phyloP scores from a whole-genome alignment of 2,329 filamentous ascomycete genomes.

The Pseudogymnoascus sp. region DNA sequence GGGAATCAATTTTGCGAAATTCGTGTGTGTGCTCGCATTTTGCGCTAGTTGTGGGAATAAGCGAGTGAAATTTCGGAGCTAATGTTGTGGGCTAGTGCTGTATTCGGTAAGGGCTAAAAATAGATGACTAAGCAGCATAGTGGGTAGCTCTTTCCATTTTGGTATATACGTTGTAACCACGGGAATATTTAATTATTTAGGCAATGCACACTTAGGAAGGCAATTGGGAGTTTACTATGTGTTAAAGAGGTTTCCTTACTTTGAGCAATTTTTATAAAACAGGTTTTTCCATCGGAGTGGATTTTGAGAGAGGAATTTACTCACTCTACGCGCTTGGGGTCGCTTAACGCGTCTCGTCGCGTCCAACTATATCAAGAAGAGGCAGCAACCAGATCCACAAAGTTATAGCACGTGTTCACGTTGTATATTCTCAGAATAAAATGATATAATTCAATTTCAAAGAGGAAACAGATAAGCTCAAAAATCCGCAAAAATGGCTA shows the following conservation, averaged over 20 bases:
- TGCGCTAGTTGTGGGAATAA: slow-evolving; percentile 6
- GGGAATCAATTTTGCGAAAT: slow-evolving; percentile 8
- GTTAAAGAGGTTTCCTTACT: background rate
- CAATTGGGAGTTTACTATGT: background rate
- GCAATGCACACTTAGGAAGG: background rate
- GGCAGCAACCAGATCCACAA: background rate
- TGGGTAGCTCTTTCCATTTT: background rate
- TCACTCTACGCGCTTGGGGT: background rate
- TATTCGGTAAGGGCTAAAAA: background rate
- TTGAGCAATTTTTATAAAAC: background rate
- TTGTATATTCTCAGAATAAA: background rate
- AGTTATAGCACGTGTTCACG: background rate
- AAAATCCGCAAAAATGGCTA: background rate
- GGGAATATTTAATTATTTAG: background rate
- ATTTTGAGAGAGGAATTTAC: background rate
- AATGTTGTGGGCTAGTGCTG: background rate
- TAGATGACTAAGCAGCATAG: background rate
- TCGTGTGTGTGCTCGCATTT: slow-evolving; percentile 10
- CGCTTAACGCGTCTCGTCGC: slow-evolving; percentile 5
- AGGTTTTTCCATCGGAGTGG: background rate
- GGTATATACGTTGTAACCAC: background rate
- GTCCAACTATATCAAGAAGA: slow-evolving; percentile 3
- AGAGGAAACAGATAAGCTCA: background rate
- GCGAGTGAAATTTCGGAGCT: slow-evolving; percentile 6
- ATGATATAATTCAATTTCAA: background rate